Base-by-base conservation (phyloP, 1,284 basidiomycete genomes). In the Rhodotorula sp. region DNA sequence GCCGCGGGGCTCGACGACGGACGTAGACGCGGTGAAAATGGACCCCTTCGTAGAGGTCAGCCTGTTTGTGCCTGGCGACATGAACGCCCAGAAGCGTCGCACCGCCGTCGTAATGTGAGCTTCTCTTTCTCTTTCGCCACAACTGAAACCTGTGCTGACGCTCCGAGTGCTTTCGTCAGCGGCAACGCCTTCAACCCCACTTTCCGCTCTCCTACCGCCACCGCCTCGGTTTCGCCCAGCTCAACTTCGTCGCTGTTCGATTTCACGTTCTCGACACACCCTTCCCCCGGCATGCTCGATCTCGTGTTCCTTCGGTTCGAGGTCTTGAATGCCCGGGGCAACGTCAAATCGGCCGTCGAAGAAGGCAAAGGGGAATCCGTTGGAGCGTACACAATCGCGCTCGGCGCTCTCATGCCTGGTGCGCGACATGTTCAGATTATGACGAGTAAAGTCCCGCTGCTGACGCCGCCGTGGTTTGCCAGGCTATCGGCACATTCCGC, bases 131-230 rank as follows among this genome's bases (percentile, higher is more conserved):
- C 57, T 68, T 55, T 20, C 7, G 0, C 14, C 7, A 7, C 12
- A 1, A 8, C 20, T 0, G 10, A 3, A 1, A 0, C 1, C 18
- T 42, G 77, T 20, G 65, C 26, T 26, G 44, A 51, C n/a, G 51
- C 33, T 48, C 56, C 56, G 62, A 75, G 29, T 29, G 24, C 6
- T 26, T 22, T 17, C 15, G 22, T 26, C 66, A 71, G 73, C 24
- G 89, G 90, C 78, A 93, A 94, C 77, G 90, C 92, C 6, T 93
- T 94, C 82, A 95, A 94, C 79, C 93, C 93, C 0, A 82, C 88
- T 5, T 97, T 93, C 91, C 87, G 93, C 78, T 69, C 71, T 17
- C 33, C 22, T 15, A 26, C 57, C 14, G 18, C 65, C 2, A 5
- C 42, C 4, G 55, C 62, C 3, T 14, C 48, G 5, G 44, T 24